These are phyloP conservation scores for Lyophyllum semitale DNA, from an alignment of 768 basidiomycete species.

Conservation along the genomic window DNA sequence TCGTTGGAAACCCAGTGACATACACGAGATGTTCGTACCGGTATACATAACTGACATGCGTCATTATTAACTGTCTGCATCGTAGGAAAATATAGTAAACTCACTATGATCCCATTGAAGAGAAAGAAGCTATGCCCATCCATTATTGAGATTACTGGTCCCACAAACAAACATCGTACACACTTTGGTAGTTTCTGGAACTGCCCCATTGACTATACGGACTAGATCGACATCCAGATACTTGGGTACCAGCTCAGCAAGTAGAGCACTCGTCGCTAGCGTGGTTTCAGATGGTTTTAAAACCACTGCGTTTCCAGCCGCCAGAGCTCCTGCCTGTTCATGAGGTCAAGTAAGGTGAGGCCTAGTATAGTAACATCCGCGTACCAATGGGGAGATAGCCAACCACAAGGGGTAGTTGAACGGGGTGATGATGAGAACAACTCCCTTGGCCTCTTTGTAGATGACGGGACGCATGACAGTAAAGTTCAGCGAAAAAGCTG, in stretches of 20 bases:
- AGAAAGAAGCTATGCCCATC: constrained; percentile 57
- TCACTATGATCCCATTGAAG: constrained; percentile 63
- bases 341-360: background rate
- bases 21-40: constrained; percentile 32
- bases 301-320: constrained; percentile 72
- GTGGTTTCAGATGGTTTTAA: constrained; percentile 79
- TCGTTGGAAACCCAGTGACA: background rate
- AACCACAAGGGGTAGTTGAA: constrained; percentile 79
- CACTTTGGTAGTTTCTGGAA: constrained; percentile 63
- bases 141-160: background rate
- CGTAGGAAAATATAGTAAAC: constrained; percentile 12
- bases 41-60: constrained; percentile 59
- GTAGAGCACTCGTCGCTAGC: constrained; percentile 53
- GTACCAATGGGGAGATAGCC: constrained; percentile 57
- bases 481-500: constrained; percentile 57
- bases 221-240: constrained; percentile 72
- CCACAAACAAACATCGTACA: background rate
- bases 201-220: constrained; percentile 68
- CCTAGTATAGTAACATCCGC: background rate
- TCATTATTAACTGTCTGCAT: background rate
- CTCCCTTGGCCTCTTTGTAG: constrained; percentile 77
- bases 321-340: constrained; percentile 63
- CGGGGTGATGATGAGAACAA: constrained; percentile 67
- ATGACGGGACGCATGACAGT: constrained; percentile 62
- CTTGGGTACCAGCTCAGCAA: constrained; percentile 69